phyloP scores from a whole-genome alignment of 1,284 basidiomycete species.

The Apiotrichum brassicae region DNA sequence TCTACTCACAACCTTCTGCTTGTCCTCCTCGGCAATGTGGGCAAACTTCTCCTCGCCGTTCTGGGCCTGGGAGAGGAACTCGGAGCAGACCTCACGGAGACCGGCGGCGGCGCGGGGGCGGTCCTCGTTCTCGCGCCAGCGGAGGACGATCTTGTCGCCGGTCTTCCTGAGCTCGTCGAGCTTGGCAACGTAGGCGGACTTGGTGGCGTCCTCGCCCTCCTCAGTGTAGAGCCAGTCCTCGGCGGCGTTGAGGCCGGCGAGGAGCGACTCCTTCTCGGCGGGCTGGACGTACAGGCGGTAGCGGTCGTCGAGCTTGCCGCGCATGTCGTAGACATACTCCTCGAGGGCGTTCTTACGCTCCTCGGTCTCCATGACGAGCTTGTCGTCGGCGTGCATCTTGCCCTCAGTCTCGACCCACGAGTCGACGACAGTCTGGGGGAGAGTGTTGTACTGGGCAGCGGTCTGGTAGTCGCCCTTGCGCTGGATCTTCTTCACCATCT shows the following conservation, averaged over 20 bases:
- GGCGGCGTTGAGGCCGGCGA: conserved; percentile 62
- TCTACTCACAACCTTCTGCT: conserved; percentile 71
- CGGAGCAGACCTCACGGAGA: conserved; percentile 77
- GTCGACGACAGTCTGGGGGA: conserved; percentile 60
- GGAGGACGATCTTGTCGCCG: conserved; percentile 74
- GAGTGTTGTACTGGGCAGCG: conserved; percentile 57
- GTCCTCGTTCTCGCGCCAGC: conserved; percentile 73
- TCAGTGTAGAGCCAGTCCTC: conserved; percentile 95
- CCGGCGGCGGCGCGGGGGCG: conserved; percentile 63
- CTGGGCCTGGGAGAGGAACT: conserved; percentile 72
- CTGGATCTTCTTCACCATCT: conserved; percentile 58
- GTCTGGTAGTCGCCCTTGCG: conserved; percentile 76
- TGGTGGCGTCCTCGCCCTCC: conserved; percentile 88
- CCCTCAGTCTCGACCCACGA: conserved; percentile 68
- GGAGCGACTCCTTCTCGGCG: conserved; percentile 68
- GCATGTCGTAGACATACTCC: conserved; percentile 92
- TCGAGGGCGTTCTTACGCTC: conserved; percentile 95
- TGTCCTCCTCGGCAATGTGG: conserved; percentile 83
- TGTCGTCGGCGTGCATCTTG: conserved; percentile 80
- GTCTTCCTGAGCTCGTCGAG: conserved; percentile 72
- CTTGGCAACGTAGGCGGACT: conserved; percentile 76
- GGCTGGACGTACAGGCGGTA: conserved; percentile 67
- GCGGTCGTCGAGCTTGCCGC: conserved; percentile 80
- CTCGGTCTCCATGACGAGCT: conserved; percentile 91
- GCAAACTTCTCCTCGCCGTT: conserved; percentile 72